phyloP scores from a whole-genome alignment of 2,329 filamentous ascomycete genomes.

The Apiospora koreana region DNA sequence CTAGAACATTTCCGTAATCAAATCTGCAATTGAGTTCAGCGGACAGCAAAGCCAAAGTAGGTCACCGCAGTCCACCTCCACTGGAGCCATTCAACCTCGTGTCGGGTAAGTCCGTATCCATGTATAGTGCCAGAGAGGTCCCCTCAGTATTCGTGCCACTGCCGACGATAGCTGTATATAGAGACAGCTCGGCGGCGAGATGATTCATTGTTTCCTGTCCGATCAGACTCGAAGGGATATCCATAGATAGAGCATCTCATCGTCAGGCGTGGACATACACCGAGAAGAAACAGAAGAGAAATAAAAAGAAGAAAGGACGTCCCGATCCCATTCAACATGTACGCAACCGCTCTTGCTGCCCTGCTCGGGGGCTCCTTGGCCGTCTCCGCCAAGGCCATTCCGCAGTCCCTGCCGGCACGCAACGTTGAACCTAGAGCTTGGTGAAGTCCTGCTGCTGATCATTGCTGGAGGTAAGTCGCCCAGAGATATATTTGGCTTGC shows the following conservation, averaged over 20 bases:
- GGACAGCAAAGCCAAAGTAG: neutral
- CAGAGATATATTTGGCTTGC: neutral
- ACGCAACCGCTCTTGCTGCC: neutral
- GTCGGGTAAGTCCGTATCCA: neutral
- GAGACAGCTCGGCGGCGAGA: neutral
- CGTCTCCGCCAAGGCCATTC: neutral
- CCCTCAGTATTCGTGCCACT: neutral
- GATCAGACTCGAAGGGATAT: neutral
- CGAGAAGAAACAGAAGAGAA: neutral
- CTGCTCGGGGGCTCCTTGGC: neutral
- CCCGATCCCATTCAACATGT: neutral
- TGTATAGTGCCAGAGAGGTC: neutral
- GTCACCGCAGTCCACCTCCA: neutral
- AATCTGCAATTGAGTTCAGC: neutral
- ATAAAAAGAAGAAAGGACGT: neutral
- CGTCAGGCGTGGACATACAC: neutral
- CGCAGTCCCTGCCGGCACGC: neutral
- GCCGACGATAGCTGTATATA: neutral
- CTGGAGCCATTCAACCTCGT: neutral
- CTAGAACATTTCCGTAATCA: neutral
- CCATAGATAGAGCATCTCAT: neutral
- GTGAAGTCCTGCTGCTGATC: neutral
- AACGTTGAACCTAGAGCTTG: neutral
- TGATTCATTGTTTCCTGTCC: neutral
- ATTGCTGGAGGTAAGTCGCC: constrained; percentile 2